Base-by-base conservation (phyloP, 331 rosid species). In the Dryas integrifolia region DNA sequence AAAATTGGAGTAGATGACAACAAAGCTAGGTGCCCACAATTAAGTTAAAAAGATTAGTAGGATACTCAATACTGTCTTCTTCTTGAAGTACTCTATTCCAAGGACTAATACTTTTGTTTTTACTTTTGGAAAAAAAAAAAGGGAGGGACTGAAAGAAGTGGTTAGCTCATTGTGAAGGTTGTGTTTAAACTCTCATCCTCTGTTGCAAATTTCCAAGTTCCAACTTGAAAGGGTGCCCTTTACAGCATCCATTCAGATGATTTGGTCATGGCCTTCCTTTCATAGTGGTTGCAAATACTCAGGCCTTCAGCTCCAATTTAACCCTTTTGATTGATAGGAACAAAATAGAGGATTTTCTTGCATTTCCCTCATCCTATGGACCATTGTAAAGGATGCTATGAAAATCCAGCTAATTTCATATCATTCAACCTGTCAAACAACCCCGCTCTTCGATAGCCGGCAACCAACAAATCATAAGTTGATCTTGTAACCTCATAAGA, bases 401-500 rank as follows among this genome's bases (percentile, higher is more conserved):
- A 70, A 76, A 82, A 70, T 49, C 88, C 86, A 52, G 55, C 57
- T 8, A 67, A 69, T 69, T 77, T 76, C 91, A 81, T 67, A 30
- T 87, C 79, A 53, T 78, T 76, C 65, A 83, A 75, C 67, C 76
- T 81, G 35, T 81, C 85, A 46, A 62, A 73, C 51, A 86, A 82
- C 16, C 77, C 78, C 26, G 87, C 91, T 79, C 84, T 77, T 76
- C 72, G 73, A 79, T 77, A 89, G 65, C 87, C 88, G 49, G 83
- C 69, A 61, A 85, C 65, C 78, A 89, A 65, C 76, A 89, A 52
- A 64, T 79, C 77, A 45, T 75, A 81, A 79, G 88, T 86, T 45
- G 91, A 83, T 79, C 74, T 75, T 30, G 59, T 59, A 24, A 75
- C 76, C 53, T 66, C 75, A 72, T 77, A 69, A 64, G 58, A 57